Conservation (phyloP, 306 rosid genomes). For the Cicer judaicum region DNA sequence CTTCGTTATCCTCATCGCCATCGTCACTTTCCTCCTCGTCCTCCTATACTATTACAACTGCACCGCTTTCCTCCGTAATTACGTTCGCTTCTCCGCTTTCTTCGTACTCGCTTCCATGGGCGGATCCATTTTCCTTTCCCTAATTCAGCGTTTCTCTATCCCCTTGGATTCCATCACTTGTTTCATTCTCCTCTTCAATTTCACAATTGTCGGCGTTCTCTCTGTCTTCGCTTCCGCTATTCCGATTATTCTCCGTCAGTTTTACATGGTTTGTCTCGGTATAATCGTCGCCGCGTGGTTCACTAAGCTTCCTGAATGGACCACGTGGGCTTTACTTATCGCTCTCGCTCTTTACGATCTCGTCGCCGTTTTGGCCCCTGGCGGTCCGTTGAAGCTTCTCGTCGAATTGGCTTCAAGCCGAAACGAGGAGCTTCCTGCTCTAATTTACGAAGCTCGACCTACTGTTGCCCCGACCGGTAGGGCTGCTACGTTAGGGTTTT, state of each 20-base stretch:
- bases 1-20: conserved; percentile 73
- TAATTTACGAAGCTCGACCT: conserved; percentile 92
- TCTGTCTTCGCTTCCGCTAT: conserved; percentile 76
- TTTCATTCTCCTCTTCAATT: conserved; percentile 73
- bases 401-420: conserved; percentile 88
- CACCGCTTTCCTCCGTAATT: conserved; percentile 82
- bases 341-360: conserved; percentile 85
- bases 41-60: conserved; percentile 87
- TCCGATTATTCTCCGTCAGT: conserved; percentile 75
- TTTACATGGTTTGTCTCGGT: conserved; percentile 80
- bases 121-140: conserved; percentile 77
- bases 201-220: conserved; percentile 78
- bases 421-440: conserved; percentile 90
- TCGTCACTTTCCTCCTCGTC: conserved; percentile 78
- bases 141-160: conserved; percentile 71
- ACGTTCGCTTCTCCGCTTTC: conserved; percentile 91
- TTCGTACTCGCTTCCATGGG: conserved; percentile 85
- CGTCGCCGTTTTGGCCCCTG: conserved; percentile 92
- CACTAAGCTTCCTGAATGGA: conserved; percentile 90
- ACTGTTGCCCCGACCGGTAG: conserved; percentile 49
- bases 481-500: conserved; percentile 54
- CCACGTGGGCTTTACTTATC: conserved; percentile 83
- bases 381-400: conserved; percentile 86
- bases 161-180: conserved; percentile 79
- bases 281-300: conserved; percentile 93